These are phyloP conservation scores for Erigeron philadelphicus DNA, from an alignment of 140 eudicot genomes.

Conservation along the genomic window DNA sequence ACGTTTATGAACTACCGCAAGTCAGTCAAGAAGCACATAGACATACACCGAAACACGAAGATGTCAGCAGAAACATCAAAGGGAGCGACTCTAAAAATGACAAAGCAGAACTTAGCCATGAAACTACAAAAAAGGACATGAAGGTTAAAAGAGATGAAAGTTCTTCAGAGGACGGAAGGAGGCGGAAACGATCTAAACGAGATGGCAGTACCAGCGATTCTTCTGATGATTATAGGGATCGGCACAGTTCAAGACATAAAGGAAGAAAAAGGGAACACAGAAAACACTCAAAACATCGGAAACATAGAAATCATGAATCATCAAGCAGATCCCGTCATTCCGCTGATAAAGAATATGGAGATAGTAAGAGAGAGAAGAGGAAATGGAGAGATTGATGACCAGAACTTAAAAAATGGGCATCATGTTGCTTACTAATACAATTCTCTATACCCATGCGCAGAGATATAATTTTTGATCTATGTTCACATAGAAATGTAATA, in stretches of 20 bases:
- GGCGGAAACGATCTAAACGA: slow-evolving; percentile 43
- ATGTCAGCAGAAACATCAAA: neutral
- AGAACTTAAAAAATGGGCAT: neutral
- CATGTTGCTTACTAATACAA: neutral
- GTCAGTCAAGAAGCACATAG: slow-evolving; percentile 20
- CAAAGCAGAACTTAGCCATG: slow-evolving; percentile 23
- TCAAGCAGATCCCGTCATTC: slow-evolving; percentile 51
- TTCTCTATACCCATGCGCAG: neutral
- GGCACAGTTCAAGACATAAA: slow-evolving; percentile 56
- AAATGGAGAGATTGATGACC: slow-evolving; percentile 35
- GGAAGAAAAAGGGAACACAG: slow-evolving; percentile 51
- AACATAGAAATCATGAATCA: slow-evolving; percentile 45
- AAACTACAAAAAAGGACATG: slow-evolving; percentile 27
- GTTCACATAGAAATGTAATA: slow-evolving; percentile 7
- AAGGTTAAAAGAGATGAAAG: slow-evolving; percentile 35
- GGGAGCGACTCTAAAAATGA: neutral
- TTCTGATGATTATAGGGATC: slow-evolving; percentile 41
- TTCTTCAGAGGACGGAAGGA: slow-evolving; percentile 57
- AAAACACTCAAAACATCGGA: slow-evolving; percentile 60
- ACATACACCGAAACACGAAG: slow-evolving; percentile 2
- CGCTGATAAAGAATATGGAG: slow-evolving; percentile 40
- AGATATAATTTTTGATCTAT: slow-evolving; percentile 12
- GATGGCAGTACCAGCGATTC: slow-evolving; percentile 45
- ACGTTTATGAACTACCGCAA: slow-evolving; percentile 25
- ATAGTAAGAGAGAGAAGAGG: slow-evolving; percentile 47